Base-by-base conservation (phyloP, 2,329 filamentous ascomycete species). In the Colletotrichum acutatum region DNA sequence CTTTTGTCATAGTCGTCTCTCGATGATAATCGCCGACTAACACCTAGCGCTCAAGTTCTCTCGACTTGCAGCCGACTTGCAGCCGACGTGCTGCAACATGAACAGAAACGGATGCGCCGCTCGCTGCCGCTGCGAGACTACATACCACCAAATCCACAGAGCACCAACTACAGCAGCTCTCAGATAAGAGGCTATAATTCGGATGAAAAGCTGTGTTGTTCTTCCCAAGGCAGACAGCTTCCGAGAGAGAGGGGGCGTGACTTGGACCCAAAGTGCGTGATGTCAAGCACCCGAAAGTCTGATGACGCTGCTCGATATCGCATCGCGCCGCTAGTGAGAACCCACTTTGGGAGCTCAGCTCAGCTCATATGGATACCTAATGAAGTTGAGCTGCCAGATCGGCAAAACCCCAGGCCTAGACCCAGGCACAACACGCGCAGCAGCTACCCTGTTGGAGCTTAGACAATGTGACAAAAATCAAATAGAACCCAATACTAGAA, bases 361-460 rank as follows among this genome's bases (percentile, higher is more conserved):
- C 34, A 64, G 26, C 30, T 49, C 19, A 8, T 49, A 49, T 19
- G 42, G 42, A n/a, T n/a, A 49, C 19, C 6, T 49, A 16, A 7
- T 42, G 37, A 16, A 42, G 37, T 49, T 49, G 34, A 61, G 60
- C 59, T 61, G 30, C 54, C 57, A 72, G 46, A 72, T 70, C 66
- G 60, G 66, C 66, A 60, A 61, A 60, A 56, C n/a, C 60, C 22
- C 28, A 70, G 34, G 37, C 5, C 56, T 56, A 66, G 49, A 30
- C 32, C 58, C 30, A 59, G 58, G 42, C 30, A 32, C 5, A 46
- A 28, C 19, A 26, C 28, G 42, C 26, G 37, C 14, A 68, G 42
- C 11, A 69, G 66, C 54, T 60, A 28, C 60, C 66, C 66, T 70
- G 32, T 22, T 49, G 30, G 34, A 49, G 54, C 65, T 52, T 32